Evolutionary conservation across 805 yeast species (phyloP), one percentile per base, ranked within the genome.

Genomic region (Metschnikowia arizonensis): DNA sequence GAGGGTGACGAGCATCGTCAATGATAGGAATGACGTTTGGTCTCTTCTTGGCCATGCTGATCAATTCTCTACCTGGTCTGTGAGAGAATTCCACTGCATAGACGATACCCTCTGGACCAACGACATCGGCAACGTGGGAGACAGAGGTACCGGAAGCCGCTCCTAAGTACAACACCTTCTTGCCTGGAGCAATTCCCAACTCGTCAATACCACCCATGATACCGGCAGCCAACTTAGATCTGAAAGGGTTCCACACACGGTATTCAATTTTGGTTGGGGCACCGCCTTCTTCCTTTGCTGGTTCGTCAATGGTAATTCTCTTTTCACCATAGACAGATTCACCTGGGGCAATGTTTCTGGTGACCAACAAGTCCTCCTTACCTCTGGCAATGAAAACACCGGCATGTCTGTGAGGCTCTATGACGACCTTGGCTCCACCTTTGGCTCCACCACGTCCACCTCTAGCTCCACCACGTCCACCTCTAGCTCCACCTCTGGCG

Each of bases 231-330:
- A 93, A 78, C 81, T 93, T 93, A 49, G 98, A 91, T 83, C 99
- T 86, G 86, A 93, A 93, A 54, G 99, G 99, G 76, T 93, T 93
- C 99, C 99, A 93, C 58, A 93, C 99, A 81, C 99, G 90, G 83
- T 93, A 93, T 78, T 93, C 99, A 51, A 83, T 80, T 79, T 93
- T 93, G 64, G 97, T 89, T 56, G 93, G 82, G 57, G 93, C 87
- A 48, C 83, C 87, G 64, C 85, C 85, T 63, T 85, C 95, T 65
- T 85, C 95, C 62, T 76, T 81, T 47, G 91, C 80, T 56, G 97
- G 96, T 66, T 87, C 97, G 69, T 93, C 99, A 51, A 93, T 79
- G 48, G 95, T 72, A 53, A 93, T 78, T 77, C 98, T 83, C 82
- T 93, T 93, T 77, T 93, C 99, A 64, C 98, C 98, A 75, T 93